A percentile compares a stretch with the other conserved stretches of the same genome.
These are phyloP conservation scores for Sugiyamaella americana DNA, from an alignment of 805 yeast genomes.

Conservation along the genomic window DNA sequence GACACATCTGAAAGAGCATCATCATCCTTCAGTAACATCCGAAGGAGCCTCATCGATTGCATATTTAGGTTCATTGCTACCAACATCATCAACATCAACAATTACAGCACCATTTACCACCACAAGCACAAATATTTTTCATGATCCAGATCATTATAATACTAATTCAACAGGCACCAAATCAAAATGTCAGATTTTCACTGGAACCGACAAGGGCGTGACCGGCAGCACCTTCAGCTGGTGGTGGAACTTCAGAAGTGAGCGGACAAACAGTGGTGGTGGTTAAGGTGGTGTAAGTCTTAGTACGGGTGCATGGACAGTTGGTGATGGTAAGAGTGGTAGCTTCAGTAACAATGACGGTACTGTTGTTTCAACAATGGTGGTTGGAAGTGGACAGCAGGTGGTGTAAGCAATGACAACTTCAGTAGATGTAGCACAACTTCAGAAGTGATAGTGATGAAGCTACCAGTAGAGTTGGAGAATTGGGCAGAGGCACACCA, in stretches of 20 bases:
- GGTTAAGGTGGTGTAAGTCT: constrained; percentile 26
- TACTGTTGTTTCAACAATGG: constrained; percentile 56
- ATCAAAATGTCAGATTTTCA: no score
- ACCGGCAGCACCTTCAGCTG: constrained; percentile 14
- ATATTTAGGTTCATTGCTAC: constrained; percentile 39
- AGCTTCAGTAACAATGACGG: constrained; percentile 70
- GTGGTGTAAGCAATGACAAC: constrained; percentile 72
- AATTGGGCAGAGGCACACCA: constrained; percentile 22
- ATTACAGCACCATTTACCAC: no score
- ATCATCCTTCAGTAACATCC: constrained; percentile 16
- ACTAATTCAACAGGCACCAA: no score
- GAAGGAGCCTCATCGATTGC: constrained; percentile 16
- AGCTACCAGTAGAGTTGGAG: constrained; percentile 40
- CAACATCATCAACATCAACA: constrained; percentile 23
- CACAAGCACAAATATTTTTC: no score
- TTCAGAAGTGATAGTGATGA: constrained; percentile 37
- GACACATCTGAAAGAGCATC: constrained; percentile 18
- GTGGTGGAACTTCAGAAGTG: constrained; percentile 17
- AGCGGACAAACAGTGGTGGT: constrained; percentile 28
- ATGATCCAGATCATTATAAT: no score
- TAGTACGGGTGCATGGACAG: constrained; percentile 72
- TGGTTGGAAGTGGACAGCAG: constrained; percentile 76
- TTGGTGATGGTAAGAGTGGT: constrained; percentile 82
- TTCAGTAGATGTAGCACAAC: constrained; percentile 27
- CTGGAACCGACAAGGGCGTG: constrained; percentile 19